Base-by-base conservation (phyloP, 257 asterid genomes). In the Dorcoceras hygrometricum region DNA sequence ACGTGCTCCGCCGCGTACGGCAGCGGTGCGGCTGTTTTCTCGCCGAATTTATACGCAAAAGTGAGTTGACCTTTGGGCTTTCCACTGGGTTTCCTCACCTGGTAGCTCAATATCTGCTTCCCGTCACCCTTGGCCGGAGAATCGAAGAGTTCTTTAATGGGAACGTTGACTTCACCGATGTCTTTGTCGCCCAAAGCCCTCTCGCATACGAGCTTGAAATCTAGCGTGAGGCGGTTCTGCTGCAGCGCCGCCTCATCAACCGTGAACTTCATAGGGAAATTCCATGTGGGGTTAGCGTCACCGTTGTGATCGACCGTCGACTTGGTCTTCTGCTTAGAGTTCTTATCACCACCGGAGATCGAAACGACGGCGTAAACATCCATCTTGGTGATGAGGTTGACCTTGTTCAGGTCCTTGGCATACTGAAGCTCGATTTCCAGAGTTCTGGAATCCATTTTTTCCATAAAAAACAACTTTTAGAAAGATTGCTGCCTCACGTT, bases 41-140 rank as follows among this genome's bases (percentile, higher is more conserved):
- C 94, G 0, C 79, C 59, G 63, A 89, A 82, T 24, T 74, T 77
- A 20, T 89, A 91, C 3, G 95, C 83, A 50, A 91, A 84, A 4
- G 75, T 78, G 28, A 91, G 80, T 12, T 83, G 82, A 19, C 98
- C 98, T 76, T 89, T 89, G 0, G 95, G 87, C 67, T 77, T 87
- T 32, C 96, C 96, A 4, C 74, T 76, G 26, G 92, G 98, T 39
- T 85, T 91, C 69, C 75, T 85, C 27, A 91, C 96, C 62, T 89
- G 98, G 65, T 91, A 89, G 74, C 83, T 85, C 51, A 89, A 86
- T 29, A 81, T 78, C 31, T 29, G 81, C 66, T 39, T 79, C 4
- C 81, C 90, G 7, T 57, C 79, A 20, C 68, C 66, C 2, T 39
- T 75, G 12, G 62, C 67, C 70, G 69, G 78, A 64, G 84, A 75